Percentiles rank a stretch among this genome's conserved stretches.
Conservation (phyloP, 192 early-diverging fungal genomes). For the Kickxella alabastrina region DNA sequence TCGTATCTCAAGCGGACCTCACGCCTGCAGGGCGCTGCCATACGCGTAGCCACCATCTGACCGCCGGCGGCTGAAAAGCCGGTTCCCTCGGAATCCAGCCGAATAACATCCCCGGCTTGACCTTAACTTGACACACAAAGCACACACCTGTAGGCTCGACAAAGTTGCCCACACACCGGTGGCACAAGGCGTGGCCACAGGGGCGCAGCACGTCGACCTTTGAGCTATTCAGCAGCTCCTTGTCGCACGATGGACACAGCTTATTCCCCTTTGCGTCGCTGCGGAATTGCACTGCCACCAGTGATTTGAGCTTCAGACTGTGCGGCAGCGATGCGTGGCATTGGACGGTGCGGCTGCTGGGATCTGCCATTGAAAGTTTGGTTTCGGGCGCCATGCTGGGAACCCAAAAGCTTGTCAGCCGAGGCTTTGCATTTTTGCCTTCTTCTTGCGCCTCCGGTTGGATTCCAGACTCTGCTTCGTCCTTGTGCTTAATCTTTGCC, state of each 20-base stretch:
- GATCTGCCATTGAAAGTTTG: conserved; percentile 7
- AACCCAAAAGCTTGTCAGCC: conserved; percentile 37
- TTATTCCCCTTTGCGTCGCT: conserved; percentile 12
- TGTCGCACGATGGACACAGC: conserved; percentile 47
- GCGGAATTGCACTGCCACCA: conserved; percentile 25
- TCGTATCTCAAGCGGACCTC: neutral
- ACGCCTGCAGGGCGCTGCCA: conserved; percentile 37
- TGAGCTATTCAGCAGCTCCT: conserved; percentile 28
- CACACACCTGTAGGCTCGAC: conserved; percentile 16
- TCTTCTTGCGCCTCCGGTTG: conserved; percentile 32
- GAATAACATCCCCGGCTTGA: conserved; percentile 7
- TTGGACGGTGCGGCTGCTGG: conserved; percentile 7
- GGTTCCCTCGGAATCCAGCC: conserved; percentile 35
- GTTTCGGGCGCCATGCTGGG: conserved; percentile 31
- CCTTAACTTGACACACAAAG: conserved; percentile 40
- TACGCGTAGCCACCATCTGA: conserved; percentile 44
- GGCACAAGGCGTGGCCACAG: conserved; percentile 47
- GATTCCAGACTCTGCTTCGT: too few relatives aligned
- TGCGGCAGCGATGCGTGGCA: conserved; percentile 19
- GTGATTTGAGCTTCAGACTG: conserved; percentile 31
- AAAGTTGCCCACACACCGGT: conserved; percentile 42
- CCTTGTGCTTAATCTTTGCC: neutral
- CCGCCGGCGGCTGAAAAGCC: conserved; percentile 43
- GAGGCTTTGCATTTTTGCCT: conserved; percentile 3
- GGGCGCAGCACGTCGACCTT: conserved; percentile 28